phyloP scores from a whole-genome alignment of 31 red algal species.

The Porphyra umbilicalis region DNA sequence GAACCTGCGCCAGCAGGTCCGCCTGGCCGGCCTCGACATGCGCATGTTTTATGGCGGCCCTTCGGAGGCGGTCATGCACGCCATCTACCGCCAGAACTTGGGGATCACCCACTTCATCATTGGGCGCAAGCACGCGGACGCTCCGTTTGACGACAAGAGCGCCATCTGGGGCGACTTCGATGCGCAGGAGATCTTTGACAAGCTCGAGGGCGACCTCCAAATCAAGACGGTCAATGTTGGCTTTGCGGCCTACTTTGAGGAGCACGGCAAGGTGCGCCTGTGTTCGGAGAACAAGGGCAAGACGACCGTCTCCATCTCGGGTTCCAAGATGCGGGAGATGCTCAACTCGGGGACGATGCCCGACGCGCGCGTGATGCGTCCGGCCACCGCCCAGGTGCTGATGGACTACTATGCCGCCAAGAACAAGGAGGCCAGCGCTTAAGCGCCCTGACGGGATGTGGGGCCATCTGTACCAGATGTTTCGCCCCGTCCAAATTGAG shows the following conservation, averaged over 20 bases:
- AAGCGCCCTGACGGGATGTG: background rate
- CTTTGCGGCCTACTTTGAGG: conserved; percentile 88
- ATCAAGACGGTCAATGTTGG: conserved; percentile 87
- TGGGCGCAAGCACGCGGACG: conserved; percentile 90
- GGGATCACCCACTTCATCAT: conserved; percentile 88
- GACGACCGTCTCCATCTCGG: conserved; percentile 71
- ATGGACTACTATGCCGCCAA: conserved; percentile 75
- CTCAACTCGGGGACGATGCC: conserved; percentile 71
- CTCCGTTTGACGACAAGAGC: conserved; percentile 65
- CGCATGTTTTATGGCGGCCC: conserved; percentile 94
- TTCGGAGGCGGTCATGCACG: conserved; percentile 85
- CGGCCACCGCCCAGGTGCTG: conserved; percentile 58
- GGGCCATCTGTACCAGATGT: no score
- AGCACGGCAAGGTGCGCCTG: conserved; percentile 59
- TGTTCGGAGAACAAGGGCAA: conserved; percentile 75
- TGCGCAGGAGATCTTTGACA: conserved; percentile 75
- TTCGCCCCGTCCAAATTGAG: no score
- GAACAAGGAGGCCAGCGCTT: conserved; percentile 5
- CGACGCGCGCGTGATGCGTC: conserved; percentile 84
- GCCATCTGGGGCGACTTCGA: conserved; percentile 90
- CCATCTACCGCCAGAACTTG: conserved; percentile 90
- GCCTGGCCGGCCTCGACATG: conserved; percentile 76
- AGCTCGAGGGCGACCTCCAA: conserved; percentile 42
- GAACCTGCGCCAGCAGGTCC: conserved; percentile 62
- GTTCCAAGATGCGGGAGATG: conserved; percentile 84